Evolutionary conservation across 139 green algal species (phyloP), one percentile per base, ranked within the genome.

Genomic region (Edaphochlamys debaryana): DNA sequence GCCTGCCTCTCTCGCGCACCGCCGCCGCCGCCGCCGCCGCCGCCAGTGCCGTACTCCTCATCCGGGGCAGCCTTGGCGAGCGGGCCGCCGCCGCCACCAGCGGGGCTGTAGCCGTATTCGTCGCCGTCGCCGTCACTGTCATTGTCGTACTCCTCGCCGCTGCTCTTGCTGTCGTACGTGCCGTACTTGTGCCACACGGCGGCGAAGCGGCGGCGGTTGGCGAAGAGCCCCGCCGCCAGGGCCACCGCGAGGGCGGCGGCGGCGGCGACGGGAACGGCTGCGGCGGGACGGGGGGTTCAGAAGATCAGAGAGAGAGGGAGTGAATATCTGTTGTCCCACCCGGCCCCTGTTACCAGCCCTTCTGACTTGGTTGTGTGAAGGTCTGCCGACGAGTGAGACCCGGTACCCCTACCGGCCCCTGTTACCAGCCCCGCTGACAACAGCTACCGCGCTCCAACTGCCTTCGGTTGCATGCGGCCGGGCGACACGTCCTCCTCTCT

Each of bases 171-270:
- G 29, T 48, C 37, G 56, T 62, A 36, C 4, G 23, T 66, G 41
- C 2, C 42, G 74, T 81, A 81, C 29, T 40, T n/a, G 30, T 7
- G 5, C 76, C 76, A 82, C 5, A 82, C 76, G 62, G 76, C 76
- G 7, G 76, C 20, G 60, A 74, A 82, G 62, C 58, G 25, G 30
- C 13, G 63, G 25, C 63, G 42, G 63, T 82, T 34, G 22, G 45
- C 25, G 38, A 66, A 30, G 20, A 82, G 76, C 5, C 76, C 76
- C 7, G 17, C 32, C 5, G 4, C 27, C 76, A 82, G 70, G 0
- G 76, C 76, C 0, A 23, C 63, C 32, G 62, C 76, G 42, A 82
- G 63, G 17, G 37, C 34, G 0, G 27, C 32, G 27, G 70, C 63
- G 8, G 41, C 63, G n/a, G 29, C 32, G n/a, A 73, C 3, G 1